Evolutionary conservation across 176 grass and related monocot species (phyloP).

Genomic region (Avena atlantica): DNA sequence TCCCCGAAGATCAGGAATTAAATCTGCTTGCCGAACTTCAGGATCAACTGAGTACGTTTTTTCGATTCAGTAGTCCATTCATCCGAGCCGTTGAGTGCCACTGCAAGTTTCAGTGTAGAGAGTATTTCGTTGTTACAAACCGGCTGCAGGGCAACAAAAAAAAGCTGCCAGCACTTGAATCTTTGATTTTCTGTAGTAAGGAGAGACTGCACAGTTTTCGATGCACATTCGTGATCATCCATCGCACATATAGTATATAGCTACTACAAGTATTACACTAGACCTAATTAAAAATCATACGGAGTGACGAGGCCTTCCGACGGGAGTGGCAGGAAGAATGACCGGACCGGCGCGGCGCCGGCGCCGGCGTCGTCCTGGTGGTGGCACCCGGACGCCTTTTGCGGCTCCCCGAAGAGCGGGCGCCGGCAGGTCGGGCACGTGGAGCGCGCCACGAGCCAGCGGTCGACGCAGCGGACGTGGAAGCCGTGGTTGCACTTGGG

Average conservation of each 20-base stretch:
- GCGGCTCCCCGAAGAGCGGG: conserved; percentile 47
- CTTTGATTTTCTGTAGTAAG: background rate
- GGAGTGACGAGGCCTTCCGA: conserved; percentile 50
- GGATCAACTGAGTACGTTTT: background rate
- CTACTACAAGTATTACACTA: no score
- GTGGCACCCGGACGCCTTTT: conserved; percentile 46
- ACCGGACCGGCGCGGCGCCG: conserved; percentile 14
- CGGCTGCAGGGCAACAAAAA: background rate
- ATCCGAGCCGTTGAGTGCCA: background rate
- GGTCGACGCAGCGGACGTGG: conserved; percentile 71
- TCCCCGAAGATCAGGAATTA: background rate
- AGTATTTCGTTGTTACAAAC: background rate
- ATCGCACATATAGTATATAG: background rate
- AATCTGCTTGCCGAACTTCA: background rate
- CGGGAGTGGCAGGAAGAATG: conserved; percentile 51
- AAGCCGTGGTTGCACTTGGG: conserved; percentile 81
- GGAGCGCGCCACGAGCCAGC: conserved; percentile 63
- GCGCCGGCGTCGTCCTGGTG: background rate
- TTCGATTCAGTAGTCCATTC: background rate
- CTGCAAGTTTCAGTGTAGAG: background rate
- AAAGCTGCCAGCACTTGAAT: background rate
- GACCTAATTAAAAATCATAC: conserved; percentile 43
- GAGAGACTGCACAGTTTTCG: background rate
- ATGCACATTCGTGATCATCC: background rate
- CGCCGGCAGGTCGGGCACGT: conserved; percentile 72